These are phyloP conservation scores for Forsythia suspensa DNA, from an alignment of 257 asterid genomes.

Conservation along the genomic window DNA sequence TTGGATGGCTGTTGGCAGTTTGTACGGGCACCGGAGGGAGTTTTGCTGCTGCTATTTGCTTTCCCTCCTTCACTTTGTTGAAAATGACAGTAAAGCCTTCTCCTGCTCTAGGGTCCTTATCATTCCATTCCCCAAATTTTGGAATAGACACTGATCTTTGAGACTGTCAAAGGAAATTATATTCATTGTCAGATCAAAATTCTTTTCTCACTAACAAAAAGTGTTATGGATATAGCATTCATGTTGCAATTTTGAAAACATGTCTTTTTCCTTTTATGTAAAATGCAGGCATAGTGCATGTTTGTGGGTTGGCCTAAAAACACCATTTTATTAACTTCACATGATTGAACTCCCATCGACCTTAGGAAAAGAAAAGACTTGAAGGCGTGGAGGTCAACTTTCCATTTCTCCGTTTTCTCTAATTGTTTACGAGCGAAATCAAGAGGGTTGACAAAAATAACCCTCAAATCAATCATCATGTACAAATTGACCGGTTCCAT, in stretches of 20 bases:
- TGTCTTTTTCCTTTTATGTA: too few relatives aligned
- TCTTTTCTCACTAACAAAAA: background rate
- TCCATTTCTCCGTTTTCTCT: too few relatives aligned
- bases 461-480: too few relatives aligned
- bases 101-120: slow-evolving; percentile 58
- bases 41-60: slow-evolving; percentile 58
- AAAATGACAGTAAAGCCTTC: slow-evolving; percentile 78
- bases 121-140: slow-evolving; percentile 82
- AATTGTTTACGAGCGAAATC: too few relatives aligned
- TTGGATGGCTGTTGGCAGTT: slow-evolving; percentile 18
- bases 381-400: too few relatives aligned
- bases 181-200: background rate
- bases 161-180: slow-evolving; percentile 34
- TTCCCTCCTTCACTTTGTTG: slow-evolving; percentile 77
- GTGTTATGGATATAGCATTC: too few relatives aligned
- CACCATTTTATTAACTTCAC: background rate
- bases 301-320: too few relatives aligned
- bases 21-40: slow-evolving; percentile 45
- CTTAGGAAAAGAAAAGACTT: too few relatives aligned
- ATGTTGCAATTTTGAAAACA: too few relatives aligned
- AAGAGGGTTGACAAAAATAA: too few relatives aligned
- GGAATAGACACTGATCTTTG: slow-evolving; percentile 63
- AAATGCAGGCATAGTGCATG: background rate
- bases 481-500: too few relatives aligned
- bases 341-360: background rate